Base-by-base conservation (phyloP, 2,329 filamentous ascomycete species). In the Decorospora gaudefroyi region DNA sequence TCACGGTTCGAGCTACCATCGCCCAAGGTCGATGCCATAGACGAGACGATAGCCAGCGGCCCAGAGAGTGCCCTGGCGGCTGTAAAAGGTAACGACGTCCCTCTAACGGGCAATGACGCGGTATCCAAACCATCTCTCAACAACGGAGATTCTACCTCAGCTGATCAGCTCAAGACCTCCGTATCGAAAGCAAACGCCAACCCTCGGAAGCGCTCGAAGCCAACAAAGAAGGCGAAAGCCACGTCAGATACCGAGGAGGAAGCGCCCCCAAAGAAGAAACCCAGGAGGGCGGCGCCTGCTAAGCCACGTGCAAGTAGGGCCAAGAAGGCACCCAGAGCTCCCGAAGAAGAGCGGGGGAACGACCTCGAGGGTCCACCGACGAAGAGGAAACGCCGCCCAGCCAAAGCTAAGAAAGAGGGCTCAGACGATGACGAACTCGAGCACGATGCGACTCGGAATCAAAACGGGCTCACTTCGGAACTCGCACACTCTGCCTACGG, bases 231-330 rank as follows among this genome's bases (percentile, higher is more conserved):
- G 4, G 26, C 42, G 11, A 23, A 38, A 12, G 18, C 16, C 9
- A 18, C 26, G 12, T 53, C 46, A 3, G 52, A 38, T 7, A 43
- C 42, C 0, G 51, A 55, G 3, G 25, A 31, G 10, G 34, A 38
- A 7, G 26, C 23, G n/a, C 36, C 37, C 4, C 4, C 12, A 1
- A 53, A 9, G 31, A 55, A 55, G 34, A 53, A 23, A 27, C 34
- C 26, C 2, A 55, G 29, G 32, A 36, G 21, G 5, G 9, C 2
- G 12, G 4, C 8, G 2, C 9, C 22, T 27, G 10, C 17, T 3
- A 32, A 33, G 16, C 15, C 18, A 13, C 16, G 21, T 27, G 6
- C 16, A 17, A 7, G 4, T 6, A 26, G 11, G 17, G 29, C 10
- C n/a, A 28, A 6, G 29, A 10, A 33, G 22, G 4, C 4, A 9